Evolutionary conservation across 495 filamentous ascomycete species (phyloP).

Genomic region (Penicillium dipodomyicola): DNA sequence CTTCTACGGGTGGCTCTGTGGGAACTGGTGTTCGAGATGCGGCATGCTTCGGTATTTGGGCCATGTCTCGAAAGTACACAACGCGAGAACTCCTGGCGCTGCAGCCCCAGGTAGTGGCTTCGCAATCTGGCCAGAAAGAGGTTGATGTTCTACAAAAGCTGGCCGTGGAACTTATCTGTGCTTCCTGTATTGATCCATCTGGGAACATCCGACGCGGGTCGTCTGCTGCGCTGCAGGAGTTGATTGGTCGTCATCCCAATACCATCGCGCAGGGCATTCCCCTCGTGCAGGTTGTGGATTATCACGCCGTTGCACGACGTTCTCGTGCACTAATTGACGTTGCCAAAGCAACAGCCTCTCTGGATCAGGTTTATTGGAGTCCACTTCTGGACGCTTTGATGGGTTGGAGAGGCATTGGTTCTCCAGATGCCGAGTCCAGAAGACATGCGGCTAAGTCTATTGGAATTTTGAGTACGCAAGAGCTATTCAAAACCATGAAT

Average conservation of each 20-base stretch:
- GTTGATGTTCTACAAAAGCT: constrained; percentile 65
- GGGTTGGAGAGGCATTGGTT: constrained; percentile 84
- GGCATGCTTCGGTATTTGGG: constrained; percentile 93
- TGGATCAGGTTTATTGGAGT: constrained; percentile 67
- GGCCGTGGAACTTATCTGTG: constrained; percentile 72
- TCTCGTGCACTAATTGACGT: constrained; percentile 77
- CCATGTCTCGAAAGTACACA: constrained; percentile 80
- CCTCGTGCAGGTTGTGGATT: constrained; percentile 86
- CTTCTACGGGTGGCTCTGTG: constrained; percentile 73
- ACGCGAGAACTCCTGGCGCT: constrained; percentile 72
- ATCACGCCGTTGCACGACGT: constrained; percentile 86
- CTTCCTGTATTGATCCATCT: constrained; percentile 82
- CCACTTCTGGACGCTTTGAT: constrained; percentile 68
- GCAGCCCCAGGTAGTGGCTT: constrained; percentile 37
- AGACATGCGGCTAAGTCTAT: constrained; percentile 68
- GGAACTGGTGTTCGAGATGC: constrained; percentile 96
- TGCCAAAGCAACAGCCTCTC: constrained; percentile 58
- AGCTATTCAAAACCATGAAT: constrained; percentile 32
- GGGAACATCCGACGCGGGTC: constrained; percentile 91
- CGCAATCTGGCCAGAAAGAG: constrained; percentile 24
- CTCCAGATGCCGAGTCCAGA: constrained; percentile 68
- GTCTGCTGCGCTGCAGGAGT: constrained; percentile 90
- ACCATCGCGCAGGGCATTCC: constrained; percentile 75
- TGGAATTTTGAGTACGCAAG: constrained; percentile 52
- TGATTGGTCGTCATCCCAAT: constrained; percentile 89